Evolutionary conservation across 345 rosid species (phyloP).

Genomic region (Murraya paniculata): DNA sequence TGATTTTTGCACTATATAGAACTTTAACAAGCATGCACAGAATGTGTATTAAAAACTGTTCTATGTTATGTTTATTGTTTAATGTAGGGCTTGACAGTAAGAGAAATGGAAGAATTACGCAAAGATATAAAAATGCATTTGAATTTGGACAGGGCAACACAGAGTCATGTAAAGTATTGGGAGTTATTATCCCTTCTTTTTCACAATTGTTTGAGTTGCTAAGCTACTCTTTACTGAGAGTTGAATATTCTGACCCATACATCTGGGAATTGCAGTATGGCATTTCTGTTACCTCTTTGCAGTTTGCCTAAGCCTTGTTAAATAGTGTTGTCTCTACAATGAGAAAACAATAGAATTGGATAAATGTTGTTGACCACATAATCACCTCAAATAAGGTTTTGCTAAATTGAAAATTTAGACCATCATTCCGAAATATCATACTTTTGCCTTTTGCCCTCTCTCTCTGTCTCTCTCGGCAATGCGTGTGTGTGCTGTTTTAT

Average conservation of each 20-base stretch:
- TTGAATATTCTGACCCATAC: too few species aligned
- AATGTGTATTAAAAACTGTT: too few species aligned
- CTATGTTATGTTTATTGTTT: constrained; percentile 1
- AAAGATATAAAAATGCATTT: constrained; percentile 95
- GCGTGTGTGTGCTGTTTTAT: too few species aligned
- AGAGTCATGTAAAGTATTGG: constrained; percentile 70
- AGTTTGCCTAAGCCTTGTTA: background rate
- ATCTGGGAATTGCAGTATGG: too few species aligned
- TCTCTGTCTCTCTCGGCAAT: too few species aligned
- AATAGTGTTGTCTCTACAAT: background rate
- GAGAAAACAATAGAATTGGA: background rate
- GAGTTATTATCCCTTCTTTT: constrained; percentile 49
- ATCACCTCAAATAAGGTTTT: too few species aligned
- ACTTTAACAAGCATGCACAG: background rate
- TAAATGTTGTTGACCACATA: background rate
- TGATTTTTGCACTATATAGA: background rate
- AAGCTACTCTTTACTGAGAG: too few species aligned
- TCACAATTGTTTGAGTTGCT: too few species aligned
- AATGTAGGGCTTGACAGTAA: constrained; percentile 77
- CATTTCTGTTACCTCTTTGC: background rate
- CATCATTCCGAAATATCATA: too few species aligned
- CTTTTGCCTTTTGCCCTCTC: too few species aligned
- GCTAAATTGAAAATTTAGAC: too few species aligned
- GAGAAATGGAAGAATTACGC: constrained; percentile 90
- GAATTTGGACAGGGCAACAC: constrained; percentile 81